These are phyloP conservation scores for Nicotiana rustica DNA, from an alignment of 305 asterid species.

Conservation along the genomic window DNA sequence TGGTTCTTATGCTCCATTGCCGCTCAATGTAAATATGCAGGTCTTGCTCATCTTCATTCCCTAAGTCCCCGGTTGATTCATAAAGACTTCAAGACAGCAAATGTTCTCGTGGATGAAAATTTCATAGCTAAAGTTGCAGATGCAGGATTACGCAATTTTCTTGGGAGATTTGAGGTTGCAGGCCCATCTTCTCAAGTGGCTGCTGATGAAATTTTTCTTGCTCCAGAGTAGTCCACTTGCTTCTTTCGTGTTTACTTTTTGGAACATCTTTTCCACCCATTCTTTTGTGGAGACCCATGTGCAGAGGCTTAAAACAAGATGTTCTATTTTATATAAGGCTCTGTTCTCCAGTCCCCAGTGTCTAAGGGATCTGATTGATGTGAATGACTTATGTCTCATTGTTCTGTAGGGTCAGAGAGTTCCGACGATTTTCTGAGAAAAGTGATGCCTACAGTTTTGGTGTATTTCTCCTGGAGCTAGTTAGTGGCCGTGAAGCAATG, in stretches of 20 bases:
- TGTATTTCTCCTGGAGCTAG: constrained; percentile 86
- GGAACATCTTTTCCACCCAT: constrained; percentile 1
- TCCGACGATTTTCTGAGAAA: constrained; percentile 85
- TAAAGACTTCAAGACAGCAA: constrained; percentile 90
- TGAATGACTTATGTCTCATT: constrained; percentile 29
- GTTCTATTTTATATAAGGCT: neutral
- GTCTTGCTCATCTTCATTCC: constrained; percentile 84
- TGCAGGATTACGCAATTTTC: constrained; percentile 91
- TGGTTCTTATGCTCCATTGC: constrained; percentile 38
- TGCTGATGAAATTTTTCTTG: constrained; percentile 74
- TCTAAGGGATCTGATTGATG: constrained; percentile 14
- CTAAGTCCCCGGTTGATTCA: constrained; percentile 87
- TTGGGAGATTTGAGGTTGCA: constrained; percentile 76
- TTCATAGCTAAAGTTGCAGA: constrained; percentile 91
- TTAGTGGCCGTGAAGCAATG: constrained; percentile 76
- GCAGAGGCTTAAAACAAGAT: neutral
- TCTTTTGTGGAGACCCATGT: neutral
- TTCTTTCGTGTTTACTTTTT: constrained; percentile 30
- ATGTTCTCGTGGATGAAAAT: constrained; percentile 93
- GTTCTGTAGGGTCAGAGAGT: constrained; percentile 77
- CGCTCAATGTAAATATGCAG: constrained; percentile 48
- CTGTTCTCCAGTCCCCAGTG: constrained; percentile 31
- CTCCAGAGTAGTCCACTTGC: constrained; percentile 75
- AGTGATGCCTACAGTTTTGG: constrained; percentile 93
- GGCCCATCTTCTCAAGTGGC: constrained; percentile 75